A percentile compares a stretch with the other conserved stretches of the same genome.
phyloP scores from a whole-genome alignment of 2,329 filamentous ascomycete genomes.

The Byssoonygena ceratinophila region DNA sequence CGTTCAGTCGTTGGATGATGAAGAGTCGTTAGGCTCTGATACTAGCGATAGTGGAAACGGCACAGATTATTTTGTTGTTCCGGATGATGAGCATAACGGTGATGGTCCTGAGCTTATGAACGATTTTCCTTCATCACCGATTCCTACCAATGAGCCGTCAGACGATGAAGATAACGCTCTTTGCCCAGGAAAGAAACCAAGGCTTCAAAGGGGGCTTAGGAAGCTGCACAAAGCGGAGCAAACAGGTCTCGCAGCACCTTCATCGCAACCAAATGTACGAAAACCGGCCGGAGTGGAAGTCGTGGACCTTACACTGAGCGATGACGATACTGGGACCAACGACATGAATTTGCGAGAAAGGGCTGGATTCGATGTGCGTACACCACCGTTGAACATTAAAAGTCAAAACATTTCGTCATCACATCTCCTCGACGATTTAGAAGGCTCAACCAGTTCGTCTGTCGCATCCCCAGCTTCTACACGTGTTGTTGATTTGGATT shows the following conservation, averaged over 20 bases:
- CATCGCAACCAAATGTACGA: background rate
- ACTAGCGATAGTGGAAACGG: conserved; percentile 19
- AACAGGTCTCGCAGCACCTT: background rate
- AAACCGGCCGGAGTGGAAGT: conserved; percentile 14
- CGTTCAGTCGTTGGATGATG: conserved; percentile 19
- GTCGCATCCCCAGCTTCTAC: background rate
- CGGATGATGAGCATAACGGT: conserved; percentile 16
- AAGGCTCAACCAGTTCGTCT: background rate
- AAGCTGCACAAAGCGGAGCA: background rate
- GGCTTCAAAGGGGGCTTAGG: background rate
- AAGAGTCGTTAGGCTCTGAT: conserved; percentile 28
- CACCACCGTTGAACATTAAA: conserved; percentile 27
- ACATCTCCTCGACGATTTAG: conserved; percentile 1
- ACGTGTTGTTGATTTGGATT: conserved; percentile 21
- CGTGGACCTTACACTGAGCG: conserved; percentile 30
- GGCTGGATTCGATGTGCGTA: conserved; percentile 23
- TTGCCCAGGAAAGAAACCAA: background rate
- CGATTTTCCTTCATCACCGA: background rate
- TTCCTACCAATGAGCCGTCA: background rate
- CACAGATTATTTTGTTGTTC: conserved; percentile 23
- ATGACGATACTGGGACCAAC: conserved; percentile 9
- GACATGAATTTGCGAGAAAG: conserved; percentile 13
- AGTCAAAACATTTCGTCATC: background rate
- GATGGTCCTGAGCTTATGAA: background rate
- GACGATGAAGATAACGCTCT: conserved; percentile 1